Evolutionary conservation across 768 basidiomycete species (phyloP).

Genomic region (Dioszegia hungarica): DNA sequence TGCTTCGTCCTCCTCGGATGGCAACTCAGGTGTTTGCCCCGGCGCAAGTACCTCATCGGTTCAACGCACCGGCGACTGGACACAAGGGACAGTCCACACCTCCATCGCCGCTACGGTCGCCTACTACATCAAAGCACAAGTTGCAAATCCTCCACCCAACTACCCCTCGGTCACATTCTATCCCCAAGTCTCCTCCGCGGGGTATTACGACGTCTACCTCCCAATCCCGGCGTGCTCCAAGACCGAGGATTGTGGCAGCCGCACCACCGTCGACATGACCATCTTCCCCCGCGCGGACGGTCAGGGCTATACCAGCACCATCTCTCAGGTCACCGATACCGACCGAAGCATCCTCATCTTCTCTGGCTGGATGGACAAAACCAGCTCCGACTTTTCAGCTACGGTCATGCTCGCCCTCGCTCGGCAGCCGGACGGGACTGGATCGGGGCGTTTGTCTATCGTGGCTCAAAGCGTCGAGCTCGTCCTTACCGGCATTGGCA

Average conservation of each 20-base stretch:
- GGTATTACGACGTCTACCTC: slow-evolving; percentile 76
- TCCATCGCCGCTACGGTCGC: slow-evolving; percentile 75
- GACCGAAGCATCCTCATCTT: slow-evolving; percentile 68
- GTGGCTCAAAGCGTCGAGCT: slow-evolving; percentile 85
- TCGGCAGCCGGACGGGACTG: slow-evolving; percentile 60
- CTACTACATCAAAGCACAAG: slow-evolving; percentile 62
- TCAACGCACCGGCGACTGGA: slow-evolving; percentile 68
- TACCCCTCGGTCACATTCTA: slow-evolving; percentile 83
- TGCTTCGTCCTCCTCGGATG: slow-evolving; percentile 62
- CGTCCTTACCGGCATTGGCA: slow-evolving; percentile 57
- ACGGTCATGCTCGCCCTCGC: slow-evolving; percentile 73
- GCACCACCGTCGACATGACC: slow-evolving; percentile 76
- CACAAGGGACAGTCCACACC: slow-evolving; percentile 60
- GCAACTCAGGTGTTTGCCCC: slow-evolving; percentile 69
- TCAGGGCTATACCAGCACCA: slow-evolving; percentile 61
- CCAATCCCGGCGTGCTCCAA: slow-evolving; percentile 79
- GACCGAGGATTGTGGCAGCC: slow-evolving; percentile 70
- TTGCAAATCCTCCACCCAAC: slow-evolving; percentile 57
- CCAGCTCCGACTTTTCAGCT: slow-evolving; percentile 61
- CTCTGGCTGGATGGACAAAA: slow-evolving; percentile 74
- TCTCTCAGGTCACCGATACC: slow-evolving; percentile 66
- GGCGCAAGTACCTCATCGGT: slow-evolving; percentile 69
- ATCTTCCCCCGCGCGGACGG: slow-evolving; percentile 72
- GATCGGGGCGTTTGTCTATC: slow-evolving; percentile 64
- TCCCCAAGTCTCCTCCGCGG: slow-evolving; percentile 86